A percentile compares a stretch with the other conserved stretches of the same genome.
Conservation (phyloP, 169 alveolate species). For the Cryptosporidium bovis region DNA sequence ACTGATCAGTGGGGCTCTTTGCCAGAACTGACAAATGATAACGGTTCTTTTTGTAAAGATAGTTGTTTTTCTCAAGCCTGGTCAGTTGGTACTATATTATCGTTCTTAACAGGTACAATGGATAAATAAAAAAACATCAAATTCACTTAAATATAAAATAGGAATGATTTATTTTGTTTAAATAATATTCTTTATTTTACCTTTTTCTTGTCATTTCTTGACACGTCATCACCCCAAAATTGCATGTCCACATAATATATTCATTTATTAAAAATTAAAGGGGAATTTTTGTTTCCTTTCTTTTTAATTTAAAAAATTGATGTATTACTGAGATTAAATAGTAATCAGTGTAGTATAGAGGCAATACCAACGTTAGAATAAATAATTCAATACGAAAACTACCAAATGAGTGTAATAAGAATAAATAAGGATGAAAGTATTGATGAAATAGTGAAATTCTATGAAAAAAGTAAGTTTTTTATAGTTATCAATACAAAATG, state of each 20-base stretch:
- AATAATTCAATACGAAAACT: too few species aligned
- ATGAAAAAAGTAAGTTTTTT: slow-evolving; percentile 56
- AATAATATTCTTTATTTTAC: background rate
- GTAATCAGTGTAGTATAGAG: too few species aligned
- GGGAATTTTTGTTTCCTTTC: too few species aligned
- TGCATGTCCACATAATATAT: too few species aligned
- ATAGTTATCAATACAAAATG: background rate
- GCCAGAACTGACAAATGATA: slow-evolving; percentile 92
- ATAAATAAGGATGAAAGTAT: slow-evolving; percentile 41
- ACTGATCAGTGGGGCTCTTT: slow-evolving; percentile 87
- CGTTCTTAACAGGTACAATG: slow-evolving; percentile 54
- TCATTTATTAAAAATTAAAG: too few species aligned
- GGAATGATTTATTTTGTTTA: too few species aligned
- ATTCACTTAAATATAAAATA: background rate
- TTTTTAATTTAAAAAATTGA: too few species aligned
- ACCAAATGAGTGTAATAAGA: slow-evolving; percentile 18
- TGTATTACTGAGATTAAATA: too few species aligned
- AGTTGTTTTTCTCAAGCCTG: slow-evolving; percentile 90
- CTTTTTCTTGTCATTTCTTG: background rate
- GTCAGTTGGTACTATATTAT: slow-evolving; percentile 78
- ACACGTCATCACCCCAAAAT: too few species aligned
- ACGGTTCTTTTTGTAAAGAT: slow-evolving; percentile 85
- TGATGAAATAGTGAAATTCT: slow-evolving; percentile 45
- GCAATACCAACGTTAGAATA: too few species aligned
- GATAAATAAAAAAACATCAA: background rate